Base-by-base conservation (phyloP, 768 basidiomycete species). In the Calocybe cyanea region DNA sequence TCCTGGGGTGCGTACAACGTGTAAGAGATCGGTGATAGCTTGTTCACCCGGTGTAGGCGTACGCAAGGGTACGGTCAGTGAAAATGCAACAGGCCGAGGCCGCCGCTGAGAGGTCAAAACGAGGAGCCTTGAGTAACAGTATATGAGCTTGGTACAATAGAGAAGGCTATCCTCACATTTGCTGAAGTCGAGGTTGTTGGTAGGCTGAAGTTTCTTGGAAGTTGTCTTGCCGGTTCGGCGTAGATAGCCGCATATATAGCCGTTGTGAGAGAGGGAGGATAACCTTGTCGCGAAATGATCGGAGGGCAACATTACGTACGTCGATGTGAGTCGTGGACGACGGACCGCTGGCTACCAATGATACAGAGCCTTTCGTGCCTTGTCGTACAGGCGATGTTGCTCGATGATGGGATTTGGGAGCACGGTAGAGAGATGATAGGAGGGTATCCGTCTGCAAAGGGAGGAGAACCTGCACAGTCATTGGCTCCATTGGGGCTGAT, bases 81-180 rank as follows among this genome's bases (percentile, higher is more conserved):
- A 81, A 45, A 83, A 74, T 4, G 81, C 74, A 2, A 76, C 67
- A 0, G 78, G 73, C 7, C 78, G 69, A 30, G 75, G 75, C n/a
- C 81, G 74, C 49, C 74, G 74, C 59, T 87, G 83, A 1, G 87
- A 84, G 20, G 81, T 77, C 3, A 90, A 73, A 6, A 90, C 85
- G 19, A 89, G 81, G 15, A 88, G 68, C 84, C 84, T 87, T 50
- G 7, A 24, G 6, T 5, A 28, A 28, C 11, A 48, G 11, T 17
- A 33, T 48, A 32, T 9, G 11, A 34, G n/a, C 17, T 24, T n/a
- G n/a, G n/a, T n/a, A n/a, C n/a, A n/a, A n/a, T n/a, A n/a, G n/a
- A n/a, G n/a, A n/a, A n/a, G n/a, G n/a, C n/a, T n/a, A n/a, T n/a
- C 34, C 11, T 55, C 78, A 87, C 89, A 92, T 91, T 63, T 92